Percentiles rank a stretch among this genome's conserved stretches.
Conservation (phyloP, 192 early-diverging fungal genomes). For the Kickxella alabastrina region DNA sequence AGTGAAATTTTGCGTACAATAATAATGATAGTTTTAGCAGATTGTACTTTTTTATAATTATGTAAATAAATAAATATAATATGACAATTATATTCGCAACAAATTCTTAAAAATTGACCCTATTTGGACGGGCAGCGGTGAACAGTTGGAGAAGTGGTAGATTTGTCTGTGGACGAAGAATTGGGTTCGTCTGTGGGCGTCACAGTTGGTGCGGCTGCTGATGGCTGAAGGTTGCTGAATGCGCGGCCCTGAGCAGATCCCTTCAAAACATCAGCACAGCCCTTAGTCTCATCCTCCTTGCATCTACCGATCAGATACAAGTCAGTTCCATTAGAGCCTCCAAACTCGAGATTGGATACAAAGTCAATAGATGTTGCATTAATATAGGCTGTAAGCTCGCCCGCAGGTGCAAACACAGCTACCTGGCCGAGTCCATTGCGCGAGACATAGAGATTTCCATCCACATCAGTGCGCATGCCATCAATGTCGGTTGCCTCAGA, state of each 20-base stretch:
- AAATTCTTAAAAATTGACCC: too few relatives aligned
- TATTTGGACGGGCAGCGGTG: too few relatives aligned
- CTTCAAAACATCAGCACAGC: constrained; percentile 40
- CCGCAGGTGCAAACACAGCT: constrained; percentile 41
- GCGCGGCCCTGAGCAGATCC: constrained; percentile 17
- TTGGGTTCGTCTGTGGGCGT: too few relatives aligned
- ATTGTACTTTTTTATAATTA: too few relatives aligned
- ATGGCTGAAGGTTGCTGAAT: constrained; percentile 13
- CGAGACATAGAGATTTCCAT: constrained; percentile 57
- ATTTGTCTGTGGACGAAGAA: too few relatives aligned
- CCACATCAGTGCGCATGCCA: constrained; percentile 54
- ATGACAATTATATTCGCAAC: too few relatives aligned
- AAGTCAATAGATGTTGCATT: constrained; percentile 13
- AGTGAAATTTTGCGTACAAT: too few relatives aligned
- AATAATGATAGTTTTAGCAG: too few relatives aligned
- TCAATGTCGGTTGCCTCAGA: constrained; percentile 52
- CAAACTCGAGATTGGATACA: constrained; percentile 54
- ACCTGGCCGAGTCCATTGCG: constrained; percentile 53
- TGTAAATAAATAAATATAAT: too few relatives aligned
- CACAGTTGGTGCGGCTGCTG: too few relatives aligned
- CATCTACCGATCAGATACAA: constrained; percentile 54
- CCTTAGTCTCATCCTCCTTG: constrained; percentile 35
- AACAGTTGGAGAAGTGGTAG: too few relatives aligned
- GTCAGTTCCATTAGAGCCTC: constrained; percentile 43
- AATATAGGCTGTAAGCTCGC: constrained; percentile 39